These are phyloP conservation scores for Alternaria ethzedia DNA, from an alignment of 2,329 filamentous ascomycete species.

Conservation along the genomic window DNA sequence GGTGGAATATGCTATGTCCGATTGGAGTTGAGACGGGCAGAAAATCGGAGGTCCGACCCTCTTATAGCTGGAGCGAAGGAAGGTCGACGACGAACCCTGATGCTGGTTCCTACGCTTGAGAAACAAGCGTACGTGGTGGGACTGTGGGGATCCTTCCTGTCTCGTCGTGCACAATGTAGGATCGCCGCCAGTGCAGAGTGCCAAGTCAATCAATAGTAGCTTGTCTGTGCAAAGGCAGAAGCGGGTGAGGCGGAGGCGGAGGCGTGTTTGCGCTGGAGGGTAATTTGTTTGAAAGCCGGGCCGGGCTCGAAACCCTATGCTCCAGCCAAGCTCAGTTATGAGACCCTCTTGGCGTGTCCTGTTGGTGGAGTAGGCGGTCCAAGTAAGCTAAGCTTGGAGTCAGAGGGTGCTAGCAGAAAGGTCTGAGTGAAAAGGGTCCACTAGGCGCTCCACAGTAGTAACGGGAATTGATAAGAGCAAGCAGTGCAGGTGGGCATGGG, in stretches of 20 bases:
- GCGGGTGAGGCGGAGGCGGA: slow-evolving; percentile 6
- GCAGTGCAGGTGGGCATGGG: not conserved
- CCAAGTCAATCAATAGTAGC: slow-evolving; percentile 10
- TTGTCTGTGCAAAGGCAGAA: slow-evolving; percentile 11
- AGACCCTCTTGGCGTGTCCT: slow-evolving; percentile 13
- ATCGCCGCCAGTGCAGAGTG: slow-evolving; percentile 6
- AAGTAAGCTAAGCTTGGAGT: slow-evolving; percentile 3
- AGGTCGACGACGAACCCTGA: slow-evolving; percentile 4
- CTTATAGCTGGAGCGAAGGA: slow-evolving; percentile 9
- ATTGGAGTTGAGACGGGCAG: not conserved
- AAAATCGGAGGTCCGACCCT: slow-evolving; percentile 14
- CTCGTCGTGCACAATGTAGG: not conserved
- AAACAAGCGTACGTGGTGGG: slow-evolving; percentile 8
- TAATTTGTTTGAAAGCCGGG: slow-evolving; percentile 31
- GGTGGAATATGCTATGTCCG: not conserved
- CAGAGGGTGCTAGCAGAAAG: slow-evolving; percentile 12
- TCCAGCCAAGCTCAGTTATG: slow-evolving; percentile 25
- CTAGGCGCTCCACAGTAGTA: slow-evolving; percentile 17
- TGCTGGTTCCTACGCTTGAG: slow-evolving; percentile 2
- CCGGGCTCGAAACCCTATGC: slow-evolving; percentile 28
- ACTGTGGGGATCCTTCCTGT: slow-evolving; percentile 6
- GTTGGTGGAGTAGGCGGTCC: slow-evolving; percentile 1
- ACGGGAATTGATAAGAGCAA: slow-evolving; percentile 14
- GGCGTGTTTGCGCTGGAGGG: slow-evolving; percentile 15
- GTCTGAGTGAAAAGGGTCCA: slow-evolving; percentile 16